phyloP scores from a whole-genome alignment of 2,329 filamentous ascomycete species.

The Aspergillus ochraceus region DNA sequence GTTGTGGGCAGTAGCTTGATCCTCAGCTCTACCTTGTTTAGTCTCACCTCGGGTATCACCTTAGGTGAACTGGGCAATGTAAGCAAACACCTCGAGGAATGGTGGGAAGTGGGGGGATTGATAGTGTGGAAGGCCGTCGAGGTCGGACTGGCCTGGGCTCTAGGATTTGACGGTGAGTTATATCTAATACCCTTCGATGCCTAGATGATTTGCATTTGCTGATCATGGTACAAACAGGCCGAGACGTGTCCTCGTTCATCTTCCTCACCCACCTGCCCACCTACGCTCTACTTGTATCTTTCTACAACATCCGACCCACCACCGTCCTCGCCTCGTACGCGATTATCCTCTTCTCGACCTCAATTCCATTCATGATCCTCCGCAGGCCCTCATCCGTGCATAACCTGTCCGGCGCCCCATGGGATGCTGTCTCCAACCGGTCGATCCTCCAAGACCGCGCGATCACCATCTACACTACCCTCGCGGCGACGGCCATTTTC shows the following conservation, averaged over 20 bases:
- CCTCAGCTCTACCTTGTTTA: conserved; percentile 65
- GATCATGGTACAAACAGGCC: conserved; percentile 45
- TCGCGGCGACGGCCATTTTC: conserved; percentile 73
- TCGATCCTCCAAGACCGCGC: conserved; percentile 64
- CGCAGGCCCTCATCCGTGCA: conserved; percentile 68
- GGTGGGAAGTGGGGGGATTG: conserved; percentile 59
- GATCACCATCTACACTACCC: conserved; percentile 64
- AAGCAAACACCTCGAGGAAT: conserved; percentile 63
- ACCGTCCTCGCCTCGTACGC: conserved; percentile 62
- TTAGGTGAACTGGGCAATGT: conserved; percentile 67
- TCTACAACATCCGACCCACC: conserved; percentile 68
- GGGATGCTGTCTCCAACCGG: conserved; percentile 56
- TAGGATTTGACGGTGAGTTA: conserved; percentile 62
- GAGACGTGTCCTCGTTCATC: conserved; percentile 65
- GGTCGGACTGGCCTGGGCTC: conserved; percentile 71
- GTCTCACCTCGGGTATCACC: conserved; percentile 59
- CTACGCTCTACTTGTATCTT: conserved; percentile 72
- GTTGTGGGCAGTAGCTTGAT: conserved; percentile 56
- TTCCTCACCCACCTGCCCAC: conserved; percentile 73
- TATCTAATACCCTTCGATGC: too few species aligned
- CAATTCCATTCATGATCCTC: conserved; percentile 73
- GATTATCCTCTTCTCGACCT: conserved; percentile 69
- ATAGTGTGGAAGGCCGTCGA: conserved; percentile 62
- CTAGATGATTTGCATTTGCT: not conserved
- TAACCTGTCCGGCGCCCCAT: conserved; percentile 49